Evolutionary conservation across 208 protist species (phyloP).

Genomic region (Acanthamoeba lenticulata): DNA sequence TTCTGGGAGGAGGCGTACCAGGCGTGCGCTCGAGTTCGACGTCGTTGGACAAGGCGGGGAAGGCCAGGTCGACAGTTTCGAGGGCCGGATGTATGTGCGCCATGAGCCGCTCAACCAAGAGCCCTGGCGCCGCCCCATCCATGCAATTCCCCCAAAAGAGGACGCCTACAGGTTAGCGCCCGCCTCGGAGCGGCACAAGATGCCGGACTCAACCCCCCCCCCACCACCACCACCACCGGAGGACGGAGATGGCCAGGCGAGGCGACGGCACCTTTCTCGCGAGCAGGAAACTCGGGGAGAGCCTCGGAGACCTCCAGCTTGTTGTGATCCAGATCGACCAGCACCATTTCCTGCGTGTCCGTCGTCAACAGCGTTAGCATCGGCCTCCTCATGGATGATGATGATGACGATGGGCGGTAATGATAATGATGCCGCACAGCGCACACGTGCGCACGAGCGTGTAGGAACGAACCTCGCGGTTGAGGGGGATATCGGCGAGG

Average conservation of each 20-base stretch:
- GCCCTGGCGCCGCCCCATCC: background rate
- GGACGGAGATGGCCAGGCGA: too few relatives aligned
- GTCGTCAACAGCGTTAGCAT: too few relatives aligned
- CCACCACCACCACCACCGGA: too few relatives aligned
- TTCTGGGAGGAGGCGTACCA: background rate
- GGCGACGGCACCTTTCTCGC: background rate
- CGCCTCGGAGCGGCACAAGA: too few relatives aligned
- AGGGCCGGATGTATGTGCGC: background rate
- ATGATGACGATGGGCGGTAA: background rate
- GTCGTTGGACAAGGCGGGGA: constrained; percentile 8
- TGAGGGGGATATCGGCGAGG: background rate
- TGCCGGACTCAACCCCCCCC: too few relatives aligned
- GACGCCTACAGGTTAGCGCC: too few relatives aligned
- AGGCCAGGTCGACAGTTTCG: constrained; percentile 10
- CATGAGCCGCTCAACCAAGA: background rate
- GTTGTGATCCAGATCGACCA: constrained; percentile 42
- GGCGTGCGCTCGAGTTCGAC: background rate
- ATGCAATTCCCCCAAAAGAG: background rate
- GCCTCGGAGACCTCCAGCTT: background rate
- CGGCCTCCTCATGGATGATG: too few relatives aligned
- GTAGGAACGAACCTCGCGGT: background rate
- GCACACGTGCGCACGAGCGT: background rate
- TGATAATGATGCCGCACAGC: background rate
- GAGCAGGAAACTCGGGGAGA: background rate
- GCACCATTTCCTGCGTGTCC: background rate